Evolutionary conservation across 176 grass and related monocot species (phyloP).

Genomic region (Phragmites australis): DNA sequence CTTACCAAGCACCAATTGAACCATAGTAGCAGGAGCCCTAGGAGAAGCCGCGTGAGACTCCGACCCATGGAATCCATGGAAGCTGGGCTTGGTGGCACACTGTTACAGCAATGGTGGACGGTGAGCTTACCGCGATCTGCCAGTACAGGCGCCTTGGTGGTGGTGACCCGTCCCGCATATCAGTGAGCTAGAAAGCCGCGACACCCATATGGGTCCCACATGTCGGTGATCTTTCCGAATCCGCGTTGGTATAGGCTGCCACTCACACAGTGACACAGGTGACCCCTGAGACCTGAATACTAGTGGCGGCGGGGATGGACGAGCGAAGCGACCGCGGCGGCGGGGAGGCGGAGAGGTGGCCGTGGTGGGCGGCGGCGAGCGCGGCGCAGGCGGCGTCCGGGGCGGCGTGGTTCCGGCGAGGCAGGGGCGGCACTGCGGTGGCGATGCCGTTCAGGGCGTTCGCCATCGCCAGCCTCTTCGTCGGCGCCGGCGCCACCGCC

Average conservation of each 20-base stretch:
- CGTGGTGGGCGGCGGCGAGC: conserved; percentile 68
- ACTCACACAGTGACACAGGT: background rate
- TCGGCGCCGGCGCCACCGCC: conserved; percentile 53
- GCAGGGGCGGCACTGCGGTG: conserved; percentile 42
- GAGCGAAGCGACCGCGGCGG: conserved; percentile 16
- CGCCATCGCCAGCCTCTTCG: conserved; percentile 63
- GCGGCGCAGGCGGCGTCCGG: conserved; percentile 46
- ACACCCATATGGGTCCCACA: background rate
- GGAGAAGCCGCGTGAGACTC: conserved; percentile 27
- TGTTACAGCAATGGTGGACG: background rate
- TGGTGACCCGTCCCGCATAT: background rate
- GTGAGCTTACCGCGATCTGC: background rate
- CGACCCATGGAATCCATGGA: conserved; percentile 30
- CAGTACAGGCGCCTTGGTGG: background rate
- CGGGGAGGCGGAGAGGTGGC: conserved; percentile 27
- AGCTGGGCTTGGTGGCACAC: conserved; percentile 6
- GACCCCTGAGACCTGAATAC: conserved; percentile 25
- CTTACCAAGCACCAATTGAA: conserved; percentile 32
- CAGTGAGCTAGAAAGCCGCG: background rate
- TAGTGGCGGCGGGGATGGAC: conserved; percentile 33
- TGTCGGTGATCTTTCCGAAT: conserved; percentile 31
- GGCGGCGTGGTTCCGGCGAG: conserved; percentile 58
- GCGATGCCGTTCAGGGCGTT: conserved; percentile 89
- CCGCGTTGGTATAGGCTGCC: background rate
- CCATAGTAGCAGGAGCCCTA: conserved; percentile 39